Evolutionary conservation across 495 filamentous ascomycete species (phyloP).

Genomic region (Trichoderma orchidacearum): DNA sequence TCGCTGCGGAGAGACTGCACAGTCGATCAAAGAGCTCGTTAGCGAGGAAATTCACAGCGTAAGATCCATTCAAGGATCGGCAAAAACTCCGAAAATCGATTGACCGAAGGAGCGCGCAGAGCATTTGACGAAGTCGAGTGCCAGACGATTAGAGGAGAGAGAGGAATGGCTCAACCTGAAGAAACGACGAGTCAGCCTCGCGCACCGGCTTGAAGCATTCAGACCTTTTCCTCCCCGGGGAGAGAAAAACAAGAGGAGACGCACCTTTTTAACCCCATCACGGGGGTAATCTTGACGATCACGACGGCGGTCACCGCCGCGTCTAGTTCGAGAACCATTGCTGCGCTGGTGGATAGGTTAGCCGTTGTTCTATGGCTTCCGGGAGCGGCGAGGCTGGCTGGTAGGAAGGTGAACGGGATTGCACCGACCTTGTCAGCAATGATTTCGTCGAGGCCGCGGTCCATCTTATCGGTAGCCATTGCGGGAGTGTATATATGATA

Average conservation of each 20-base stretch:
- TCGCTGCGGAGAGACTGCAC: slow-evolving; percentile 37
- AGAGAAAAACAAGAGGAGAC: not conserved
- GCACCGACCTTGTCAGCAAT: slow-evolving; percentile 17
- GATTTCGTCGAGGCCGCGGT: slow-evolving; percentile 12
- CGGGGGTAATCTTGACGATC: slow-evolving; percentile 44
- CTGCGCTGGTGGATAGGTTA: slow-evolving; percentile 7
- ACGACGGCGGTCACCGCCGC: slow-evolving; percentile 12
- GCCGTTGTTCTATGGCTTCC: slow-evolving; percentile 9
- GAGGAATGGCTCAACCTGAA: not conserved
- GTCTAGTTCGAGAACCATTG: not conserved
- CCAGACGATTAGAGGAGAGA: slow-evolving; percentile 9
- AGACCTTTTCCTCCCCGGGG: not conserved
- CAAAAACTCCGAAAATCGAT: not conserved
- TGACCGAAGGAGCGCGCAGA: slow-evolving; percentile 1
- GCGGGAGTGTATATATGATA: not conserved
- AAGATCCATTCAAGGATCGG: not conserved
- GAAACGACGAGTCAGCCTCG: slow-evolving; percentile 1
- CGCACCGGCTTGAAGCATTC: not conserved
- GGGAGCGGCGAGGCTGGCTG: slow-evolving; percentile 1
- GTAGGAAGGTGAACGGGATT: not conserved
- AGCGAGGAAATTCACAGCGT: not conserved
- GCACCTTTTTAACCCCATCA: slow-evolving; percentile 75
- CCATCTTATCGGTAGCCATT: slow-evolving; percentile 4
- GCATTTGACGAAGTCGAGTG: slow-evolving; percentile 3
- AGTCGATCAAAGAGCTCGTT: slow-evolving; percentile 1